These are phyloP conservation scores for Calocybe gangraenosa DNA, from an alignment of 768 basidiomycete species.

Conservation along the genomic window DNA sequence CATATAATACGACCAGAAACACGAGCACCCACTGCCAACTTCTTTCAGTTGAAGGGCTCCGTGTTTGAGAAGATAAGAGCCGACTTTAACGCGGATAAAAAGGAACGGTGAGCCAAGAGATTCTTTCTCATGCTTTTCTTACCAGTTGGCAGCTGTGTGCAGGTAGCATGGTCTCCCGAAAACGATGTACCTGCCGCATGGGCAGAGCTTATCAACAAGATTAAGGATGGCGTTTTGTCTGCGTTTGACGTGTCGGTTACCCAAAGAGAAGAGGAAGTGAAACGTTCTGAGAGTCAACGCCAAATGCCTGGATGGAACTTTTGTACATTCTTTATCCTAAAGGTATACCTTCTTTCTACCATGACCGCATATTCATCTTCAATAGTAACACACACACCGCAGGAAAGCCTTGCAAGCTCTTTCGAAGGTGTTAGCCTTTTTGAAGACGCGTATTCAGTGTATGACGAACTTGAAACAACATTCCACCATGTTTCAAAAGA, in stretches of 20 bases:
- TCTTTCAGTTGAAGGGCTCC: constrained; percentile 81
- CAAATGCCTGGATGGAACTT: constrained; percentile 99
- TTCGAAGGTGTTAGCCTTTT: constrained; percentile 87
- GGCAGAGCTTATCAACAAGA: constrained; percentile 83
- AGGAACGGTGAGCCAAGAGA: constrained; percentile 59
- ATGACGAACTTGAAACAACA: constrained; percentile 85
- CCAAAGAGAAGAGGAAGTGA: constrained; percentile 86
- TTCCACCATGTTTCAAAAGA: constrained; percentile 75
- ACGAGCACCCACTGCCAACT: constrained; percentile 52
- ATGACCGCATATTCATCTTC: not conserved
- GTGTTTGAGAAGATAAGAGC: constrained; percentile 87
- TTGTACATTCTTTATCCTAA: constrained; percentile 93
- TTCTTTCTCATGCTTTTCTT: constrained; percentile 10
- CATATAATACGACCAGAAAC: constrained; percentile 77
- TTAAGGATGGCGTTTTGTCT: constrained; percentile 85
- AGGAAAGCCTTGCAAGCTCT: constrained; percentile 94
- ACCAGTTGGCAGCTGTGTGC: constrained; percentile 59
- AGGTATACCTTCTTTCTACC: constrained; percentile 44
- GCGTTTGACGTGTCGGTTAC: constrained; percentile 79
- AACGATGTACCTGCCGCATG: constrained; percentile 75
- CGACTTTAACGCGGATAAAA: constrained; percentile 88
- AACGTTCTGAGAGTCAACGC: constrained; percentile 82
- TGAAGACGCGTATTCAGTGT: constrained; percentile 86
- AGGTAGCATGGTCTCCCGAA: constrained; percentile 71
- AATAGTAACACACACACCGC: constrained; percentile 12